Percentiles rank a stretch among this genome's conserved stretches.
Evolutionary conservation across 169 alveolate species (phyloP).

Genomic region (Eimeria praecox): DNA sequence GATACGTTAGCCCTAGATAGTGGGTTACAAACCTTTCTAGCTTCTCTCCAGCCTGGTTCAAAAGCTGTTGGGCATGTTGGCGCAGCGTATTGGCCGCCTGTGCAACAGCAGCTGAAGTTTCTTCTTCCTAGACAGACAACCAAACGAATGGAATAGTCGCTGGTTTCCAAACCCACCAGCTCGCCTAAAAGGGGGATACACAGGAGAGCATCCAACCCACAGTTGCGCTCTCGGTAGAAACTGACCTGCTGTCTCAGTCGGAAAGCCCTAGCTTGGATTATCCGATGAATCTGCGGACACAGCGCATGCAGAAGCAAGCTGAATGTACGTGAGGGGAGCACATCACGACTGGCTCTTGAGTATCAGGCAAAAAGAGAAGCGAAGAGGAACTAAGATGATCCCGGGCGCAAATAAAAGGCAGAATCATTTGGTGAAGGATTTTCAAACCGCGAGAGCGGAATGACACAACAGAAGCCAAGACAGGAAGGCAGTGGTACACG

Average conservation of each 20-base stretch:
- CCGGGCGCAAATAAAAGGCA: not conserved
- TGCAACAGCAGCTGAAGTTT: conserved; percentile 21
- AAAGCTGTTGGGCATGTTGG: conserved; percentile 62
- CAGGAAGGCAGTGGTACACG: not conserved
- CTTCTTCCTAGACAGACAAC: conserved; percentile 26
- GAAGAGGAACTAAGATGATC: not conserved
- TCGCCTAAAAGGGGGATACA: not conserved
- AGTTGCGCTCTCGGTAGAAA: not conserved
- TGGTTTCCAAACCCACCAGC: not conserved
- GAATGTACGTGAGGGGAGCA: not conserved
- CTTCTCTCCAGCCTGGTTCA: conserved; percentile 60
- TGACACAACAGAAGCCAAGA: not conserved
- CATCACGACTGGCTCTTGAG: not conserved
- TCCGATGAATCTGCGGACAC: conserved; percentile 33
- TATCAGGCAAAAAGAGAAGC: not conserved
- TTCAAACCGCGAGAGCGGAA: not conserved
- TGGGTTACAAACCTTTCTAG: conserved; percentile 51
- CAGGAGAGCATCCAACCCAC: not conserved
- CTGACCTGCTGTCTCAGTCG: conserved; percentile 48
- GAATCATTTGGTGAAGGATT: not conserved
- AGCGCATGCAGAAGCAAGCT: not conserved
- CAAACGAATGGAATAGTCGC: not conserved
- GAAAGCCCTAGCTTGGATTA: conserved; percentile 58
- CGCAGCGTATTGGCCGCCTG: conserved; percentile 29
- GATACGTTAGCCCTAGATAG: not conserved